Base-by-base conservation (phyloP, 2,329 filamentous ascomycete species). In the Colletotrichum lini region DNA sequence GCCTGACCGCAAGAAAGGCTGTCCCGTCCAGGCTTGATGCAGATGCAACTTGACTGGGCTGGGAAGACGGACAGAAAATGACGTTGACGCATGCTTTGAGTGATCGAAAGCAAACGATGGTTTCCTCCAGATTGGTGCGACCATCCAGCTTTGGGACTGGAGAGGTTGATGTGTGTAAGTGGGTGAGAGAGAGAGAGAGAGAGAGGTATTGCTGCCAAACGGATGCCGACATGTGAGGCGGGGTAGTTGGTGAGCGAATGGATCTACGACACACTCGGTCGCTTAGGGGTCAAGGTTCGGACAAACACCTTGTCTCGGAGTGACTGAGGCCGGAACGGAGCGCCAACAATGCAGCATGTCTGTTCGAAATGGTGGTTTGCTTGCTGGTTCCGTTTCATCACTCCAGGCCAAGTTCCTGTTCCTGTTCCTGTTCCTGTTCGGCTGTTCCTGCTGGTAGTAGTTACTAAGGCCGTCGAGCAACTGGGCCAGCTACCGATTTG, bases 1-100 rank as follows among this genome's bases (percentile, higher is more conserved):
- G 44, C 58, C 58, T 61, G 58, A 50, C 44, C 58, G 18, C 45
- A 30, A 47, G 58, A 61, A 38, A 38, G 35, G 54, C 21, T 42
- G 53, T n/a, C 40, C 5, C 18, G 26, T n/a, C 53, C 53, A 40
- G n/a, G 16, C 8, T 21, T 42, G 58, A 42, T 61, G 58, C 10
- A 47, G 23, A 30, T 30, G 45, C 9, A 23, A 38, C 21, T 26
- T 30, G 30, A 38, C 3, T 47, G 10, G 9, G 23, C 21, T 2
- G 4, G 35, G 18, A 40, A 23, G 53, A 21, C n/a, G n/a, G 53
- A 23, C 53, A 6, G 10, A 15, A 12, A 38, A 38, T n/a, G 21
- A 12, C 5, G 23, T 59, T 3, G 26, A 50, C 23, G 58, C n/a
- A 23, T 40, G 30, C 26, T 54, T n/a, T 38, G 35, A 1, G 18